A percentile compares a stretch with the other conserved stretches of the same genome.
Conservation (phyloP, 176 grass and related monocot species). For the Leersia perrieri region DNA sequence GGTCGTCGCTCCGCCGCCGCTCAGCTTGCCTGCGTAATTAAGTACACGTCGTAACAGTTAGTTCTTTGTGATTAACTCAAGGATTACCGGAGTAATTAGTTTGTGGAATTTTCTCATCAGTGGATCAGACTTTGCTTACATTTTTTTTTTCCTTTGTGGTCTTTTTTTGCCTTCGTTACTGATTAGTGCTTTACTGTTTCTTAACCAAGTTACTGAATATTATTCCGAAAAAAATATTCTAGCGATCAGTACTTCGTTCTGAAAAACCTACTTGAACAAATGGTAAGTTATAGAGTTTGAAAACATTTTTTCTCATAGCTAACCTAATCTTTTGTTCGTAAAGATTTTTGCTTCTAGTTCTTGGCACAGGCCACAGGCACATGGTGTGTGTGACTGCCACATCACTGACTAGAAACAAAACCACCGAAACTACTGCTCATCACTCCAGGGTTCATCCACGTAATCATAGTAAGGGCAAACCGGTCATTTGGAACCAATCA, state of each 20-base stretch:
- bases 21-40: slow-evolving; percentile 72
- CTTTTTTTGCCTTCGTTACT: neutral
- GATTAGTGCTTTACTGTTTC: too few relatives aligned
- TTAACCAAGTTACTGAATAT: too few relatives aligned
- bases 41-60: neutral
- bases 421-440: neutral
- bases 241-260: neutral
- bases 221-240: neutral
- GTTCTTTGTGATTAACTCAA: neutral
- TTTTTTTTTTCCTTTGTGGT: too few relatives aligned
- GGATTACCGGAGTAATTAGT: neutral
- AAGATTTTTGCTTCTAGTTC: slow-evolving; percentile 1
- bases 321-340: neutral
- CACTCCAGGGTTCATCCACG: neutral
- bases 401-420: neutral
- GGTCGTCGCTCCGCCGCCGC: slow-evolving; percentile 18
- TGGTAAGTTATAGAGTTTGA: neutral
- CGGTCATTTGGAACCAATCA: neutral
- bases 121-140: neutral
- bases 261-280: neutral
- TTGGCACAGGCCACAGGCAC: neutral
- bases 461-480: neutral
- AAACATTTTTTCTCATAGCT: neutral
- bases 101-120: neutral
- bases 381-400: neutral